Conservation (phyloP, 1,139 yeast genomes). For the Taphrina betulina region DNA sequence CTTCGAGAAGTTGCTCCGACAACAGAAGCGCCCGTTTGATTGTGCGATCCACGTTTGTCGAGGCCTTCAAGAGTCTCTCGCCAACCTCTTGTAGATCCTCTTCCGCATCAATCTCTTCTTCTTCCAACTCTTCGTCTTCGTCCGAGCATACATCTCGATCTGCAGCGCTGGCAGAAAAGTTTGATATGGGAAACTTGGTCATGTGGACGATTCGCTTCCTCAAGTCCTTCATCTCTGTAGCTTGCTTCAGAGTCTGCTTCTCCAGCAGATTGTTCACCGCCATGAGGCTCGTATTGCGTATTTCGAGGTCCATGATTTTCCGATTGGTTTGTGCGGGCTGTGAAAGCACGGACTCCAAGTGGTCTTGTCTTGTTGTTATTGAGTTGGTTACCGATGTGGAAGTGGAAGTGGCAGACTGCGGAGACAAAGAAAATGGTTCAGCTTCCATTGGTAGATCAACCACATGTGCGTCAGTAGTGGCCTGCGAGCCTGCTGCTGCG, state of each 20-base stretch:
- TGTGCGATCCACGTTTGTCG: slow-evolving; percentile 2
- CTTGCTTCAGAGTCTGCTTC: slow-evolving; percentile 36
- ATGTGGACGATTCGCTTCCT: slow-evolving; percentile 19
- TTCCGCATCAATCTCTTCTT: slow-evolving; percentile 1
- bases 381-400: background rate
- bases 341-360: slow-evolving; percentile 8
- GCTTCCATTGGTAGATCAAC: no score
- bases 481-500: background rate
- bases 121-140: background rate
- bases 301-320: slow-evolving; percentile 38
- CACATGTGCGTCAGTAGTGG: background rate
- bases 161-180: background rate
- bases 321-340: slow-evolving; percentile 25
- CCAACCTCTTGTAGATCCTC: slow-evolving; percentile 6
- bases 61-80: background rate
- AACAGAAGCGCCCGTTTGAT: slow-evolving; percentile 21
- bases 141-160: background rate
- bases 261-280: slow-evolving; percentile 38
- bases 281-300: slow-evolving; percentile 38
- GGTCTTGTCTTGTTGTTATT: no score
- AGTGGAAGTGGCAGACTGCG: background rate
- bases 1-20: slow-evolving; percentile 19
- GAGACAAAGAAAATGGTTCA: no score
- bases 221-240: slow-evolving; percentile 36
- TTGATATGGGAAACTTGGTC: background rate